Evolutionary conservation across 2,329 filamentous ascomycete species (phyloP), one percentile per base, ranked within the genome.

Genomic region (Sporothrix pallida): DNA sequence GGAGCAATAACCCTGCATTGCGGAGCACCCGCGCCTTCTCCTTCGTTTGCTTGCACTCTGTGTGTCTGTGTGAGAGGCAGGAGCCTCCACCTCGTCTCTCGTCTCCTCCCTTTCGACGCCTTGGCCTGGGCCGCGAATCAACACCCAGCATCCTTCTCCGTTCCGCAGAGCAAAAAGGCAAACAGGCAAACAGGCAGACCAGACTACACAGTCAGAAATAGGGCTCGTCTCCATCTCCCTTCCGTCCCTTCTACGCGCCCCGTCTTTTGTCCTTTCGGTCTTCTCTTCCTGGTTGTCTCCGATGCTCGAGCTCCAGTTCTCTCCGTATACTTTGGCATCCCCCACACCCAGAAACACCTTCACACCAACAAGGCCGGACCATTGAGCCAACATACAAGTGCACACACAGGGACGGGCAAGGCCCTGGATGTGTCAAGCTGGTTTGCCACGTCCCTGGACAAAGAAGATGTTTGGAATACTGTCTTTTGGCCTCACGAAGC

Each of bases 271-370:
- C 3, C 26, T 37, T 42, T 70, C 23, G 26, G 26, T 10, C 23
- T 62, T 46, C 42, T 73, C 26, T 10, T 62, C 42, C 44, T n/a
- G 23, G 2, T 71, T 23, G 42, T 52, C 15, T 31, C 56, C 58
- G 42, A 52, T 31, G 31, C 26, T 31, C 23, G 23, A 17, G 58
- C 31, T 44, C 23, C 23, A 17, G 26, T 56, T 12, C 17, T 68
- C 31, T 44, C 56, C 67, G 48, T 56, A 70, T 70, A 70, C 68
- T 48, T 70, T 70, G 50, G 31, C n/a, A 58, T 70, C 52, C 52
- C 68, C 67, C 67, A 70, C 67, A 44, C 67, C 56, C n/a, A 31
- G 20, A 37, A 37, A 26, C 37, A 42, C 65, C 67, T 54, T 7
- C 67, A 69, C 67, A 54, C 67, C 46, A 68, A 52, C 46, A 52